Conservation (phyloP, 371 early-diverging fungal genomes). For the Rhizopus delemar region DNA sequence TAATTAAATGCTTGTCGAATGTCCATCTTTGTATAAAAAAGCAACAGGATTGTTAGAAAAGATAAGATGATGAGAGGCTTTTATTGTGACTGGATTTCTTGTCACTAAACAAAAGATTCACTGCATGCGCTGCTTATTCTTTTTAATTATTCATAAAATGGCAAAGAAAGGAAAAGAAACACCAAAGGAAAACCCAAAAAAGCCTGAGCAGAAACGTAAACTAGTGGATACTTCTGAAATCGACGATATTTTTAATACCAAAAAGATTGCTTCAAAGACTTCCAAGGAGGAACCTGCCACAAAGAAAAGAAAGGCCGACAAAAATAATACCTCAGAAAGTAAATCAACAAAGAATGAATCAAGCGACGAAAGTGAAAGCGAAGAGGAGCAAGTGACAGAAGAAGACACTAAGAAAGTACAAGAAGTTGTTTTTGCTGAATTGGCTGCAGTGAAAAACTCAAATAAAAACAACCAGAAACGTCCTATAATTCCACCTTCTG, state of each 20-base stretch:
- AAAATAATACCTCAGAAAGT: conserved; percentile 7
- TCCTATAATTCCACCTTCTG: conserved; percentile 23
- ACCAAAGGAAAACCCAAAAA: background rate
- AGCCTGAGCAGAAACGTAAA: conserved; percentile 10
- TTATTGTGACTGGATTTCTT: too few relatives aligned
- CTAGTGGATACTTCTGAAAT: conserved; percentile 37
- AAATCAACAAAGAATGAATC: conserved; percentile 11
- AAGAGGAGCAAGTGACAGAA: conserved; percentile 24
- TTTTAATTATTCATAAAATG: conserved; percentile 5
- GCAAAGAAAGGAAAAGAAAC: conserved; percentile 17
- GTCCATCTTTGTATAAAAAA: conserved; percentile 9
- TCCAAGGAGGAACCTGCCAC: conserved; percentile 23
- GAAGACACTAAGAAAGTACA: conserved; percentile 29
- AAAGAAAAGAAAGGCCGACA: conserved; percentile 14
- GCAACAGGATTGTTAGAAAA: too few relatives aligned
- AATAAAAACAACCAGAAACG: conserved; percentile 25
- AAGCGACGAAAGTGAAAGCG: conserved; percentile 19
- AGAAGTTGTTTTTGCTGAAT: conserved; percentile 50
- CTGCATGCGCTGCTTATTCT: too few relatives aligned
- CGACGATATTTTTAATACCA: conserved; percentile 50
- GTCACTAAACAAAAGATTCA: too few relatives aligned
- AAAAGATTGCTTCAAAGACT: conserved; percentile 17
- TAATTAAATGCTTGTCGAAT: conserved; percentile 19
- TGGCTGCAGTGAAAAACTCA: conserved; percentile 45
- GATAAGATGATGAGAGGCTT: too few relatives aligned